These are phyloP conservation scores for Pythium periplocum DNA, from an alignment of 352 stramenopile species.

Conservation along the genomic window DNA sequence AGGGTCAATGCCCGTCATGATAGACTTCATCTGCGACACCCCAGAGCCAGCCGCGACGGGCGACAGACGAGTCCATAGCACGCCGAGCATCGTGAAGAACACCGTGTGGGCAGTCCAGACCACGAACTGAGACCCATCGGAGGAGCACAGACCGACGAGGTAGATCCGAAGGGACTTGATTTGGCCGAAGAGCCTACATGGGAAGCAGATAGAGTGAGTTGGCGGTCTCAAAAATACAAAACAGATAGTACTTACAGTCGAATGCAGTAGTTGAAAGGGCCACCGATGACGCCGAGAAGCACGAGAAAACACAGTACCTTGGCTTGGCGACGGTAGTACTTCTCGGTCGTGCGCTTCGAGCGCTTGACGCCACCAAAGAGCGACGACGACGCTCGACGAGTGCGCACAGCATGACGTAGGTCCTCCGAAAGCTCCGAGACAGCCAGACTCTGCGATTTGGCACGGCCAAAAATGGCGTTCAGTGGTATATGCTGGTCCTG, in stretches of 20 bases:
- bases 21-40: conserved; percentile 87
- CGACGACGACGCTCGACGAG: conserved; percentile 42
- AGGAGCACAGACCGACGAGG: conserved; percentile 32
- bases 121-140: conserved; percentile 30
- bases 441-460: conserved; percentile 4
- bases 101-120: conserved; percentile 71
- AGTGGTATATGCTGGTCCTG: neutral
- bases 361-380: conserved; percentile 56
- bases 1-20: conserved; percentile 80
- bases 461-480: neutral
- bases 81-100: conserved; percentile 51
- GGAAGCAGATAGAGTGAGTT: conserved; percentile 1
- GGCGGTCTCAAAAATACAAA: neutral
- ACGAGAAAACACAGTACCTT: conserved; percentile 75
- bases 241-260: conserved; percentile 30
- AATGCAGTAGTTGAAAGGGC: conserved; percentile 71
- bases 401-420: conserved; percentile 26
- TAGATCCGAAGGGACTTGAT: conserved; percentile 37
- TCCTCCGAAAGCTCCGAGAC: conserved; percentile 34
- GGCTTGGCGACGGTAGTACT: conserved; percentile 58
- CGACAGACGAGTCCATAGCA: conserved; percentile 71
- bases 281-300: conserved; percentile 74
- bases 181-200: conserved; percentile 23
- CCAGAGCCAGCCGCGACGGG: conserved; percentile 73
- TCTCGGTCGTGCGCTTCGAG: conserved; percentile 28